phyloP scores from a whole-genome alignment of 2,329 filamentous ascomycete genomes.

The Colletotrichum godetiae region DNA sequence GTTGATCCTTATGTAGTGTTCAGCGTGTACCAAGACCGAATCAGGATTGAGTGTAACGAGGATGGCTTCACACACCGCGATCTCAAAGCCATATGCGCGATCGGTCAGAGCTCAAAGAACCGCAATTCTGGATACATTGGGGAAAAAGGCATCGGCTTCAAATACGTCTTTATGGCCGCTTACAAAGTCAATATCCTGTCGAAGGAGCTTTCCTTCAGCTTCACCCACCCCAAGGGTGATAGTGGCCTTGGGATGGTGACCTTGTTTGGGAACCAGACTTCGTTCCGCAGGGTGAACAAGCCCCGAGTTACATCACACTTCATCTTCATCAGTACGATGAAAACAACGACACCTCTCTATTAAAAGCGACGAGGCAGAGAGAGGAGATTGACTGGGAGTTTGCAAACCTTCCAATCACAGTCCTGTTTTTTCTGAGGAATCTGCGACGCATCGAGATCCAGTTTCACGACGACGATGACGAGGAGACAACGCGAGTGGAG shows the following conservation, averaged over 20 bases:
- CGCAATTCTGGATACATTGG: constrained; percentile 55
- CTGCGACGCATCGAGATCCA: constrained; percentile 46
- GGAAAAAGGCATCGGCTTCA: constrained; percentile 64
- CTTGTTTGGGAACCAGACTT: constrained; percentile 49
- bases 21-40: constrained; percentile 46
- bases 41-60: constrained; percentile 63
- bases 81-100: constrained; percentile 56
- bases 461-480: constrained; percentile 40
- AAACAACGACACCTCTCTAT: constrained; percentile 32
- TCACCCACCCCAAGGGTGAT: constrained; percentile 51
- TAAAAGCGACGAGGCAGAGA: constrained; percentile 32
- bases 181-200: constrained; percentile 58
- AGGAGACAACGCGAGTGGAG: background rate
- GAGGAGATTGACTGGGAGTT: constrained; percentile 48
- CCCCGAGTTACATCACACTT: constrained; percentile 51
- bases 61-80: constrained; percentile 56
- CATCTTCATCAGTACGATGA: constrained; percentile 45
- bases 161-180: constrained; percentile 61
- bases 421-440: constrained; percentile 57
- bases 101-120: constrained; percentile 59
- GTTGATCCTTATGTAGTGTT: constrained; percentile 48
- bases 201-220: constrained; percentile 55
- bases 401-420: constrained; percentile 48
- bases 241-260: constrained; percentile 64
- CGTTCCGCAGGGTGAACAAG: constrained; percentile 23